Evolutionary conservation across 345 rosid genomes (phyloP), one percentile per base, ranked within the genome.

Genomic region (Abelmoschus esculentus): DNA sequence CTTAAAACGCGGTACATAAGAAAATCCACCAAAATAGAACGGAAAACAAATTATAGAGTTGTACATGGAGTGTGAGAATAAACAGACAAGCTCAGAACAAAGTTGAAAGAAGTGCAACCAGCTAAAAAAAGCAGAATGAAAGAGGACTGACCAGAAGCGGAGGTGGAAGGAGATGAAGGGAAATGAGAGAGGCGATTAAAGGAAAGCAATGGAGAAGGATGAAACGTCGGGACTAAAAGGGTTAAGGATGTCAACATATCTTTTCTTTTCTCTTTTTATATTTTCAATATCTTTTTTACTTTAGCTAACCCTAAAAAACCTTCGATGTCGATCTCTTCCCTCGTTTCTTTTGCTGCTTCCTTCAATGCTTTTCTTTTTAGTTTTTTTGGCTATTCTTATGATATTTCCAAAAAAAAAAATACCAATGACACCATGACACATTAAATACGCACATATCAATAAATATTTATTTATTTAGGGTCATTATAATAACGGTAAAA

Each of bases 111-210:
- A 18, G 29, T 62, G 40, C 18, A 62, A 9, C 28, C 42, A 8
- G 19, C 15, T 3, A 17, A 22, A 38, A 38, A 10, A 31, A 14
- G 22, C 7, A 17, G 64, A 69, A 42, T 18, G 47, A 15, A 70
- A 46, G 74, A 62, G 19, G 18, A 57, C 83, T 83, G 64, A 90
- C 96, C 91, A 77, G 89, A 64, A 76, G 85, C 70, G 73, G 77
- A 54, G 47, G 70, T 61, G 36, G 56, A 42, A 6, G 49, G 47
- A n/a, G 46, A n/a, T 19, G 3, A 75, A 74, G 32, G 83, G 50
- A 75, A 36, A 31, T 6, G 80, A 49, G 84, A 68, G 57, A 79
- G 63, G 19, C 79, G 75, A 80, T 34, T 69, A 70, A 83, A 64
- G 64, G 85, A 75, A 67, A 81, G 71, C 29, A 81, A 67, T 22